Conservation (phyloP, 768 basidiomycete genomes). For the Asterophora parasitica region DNA sequence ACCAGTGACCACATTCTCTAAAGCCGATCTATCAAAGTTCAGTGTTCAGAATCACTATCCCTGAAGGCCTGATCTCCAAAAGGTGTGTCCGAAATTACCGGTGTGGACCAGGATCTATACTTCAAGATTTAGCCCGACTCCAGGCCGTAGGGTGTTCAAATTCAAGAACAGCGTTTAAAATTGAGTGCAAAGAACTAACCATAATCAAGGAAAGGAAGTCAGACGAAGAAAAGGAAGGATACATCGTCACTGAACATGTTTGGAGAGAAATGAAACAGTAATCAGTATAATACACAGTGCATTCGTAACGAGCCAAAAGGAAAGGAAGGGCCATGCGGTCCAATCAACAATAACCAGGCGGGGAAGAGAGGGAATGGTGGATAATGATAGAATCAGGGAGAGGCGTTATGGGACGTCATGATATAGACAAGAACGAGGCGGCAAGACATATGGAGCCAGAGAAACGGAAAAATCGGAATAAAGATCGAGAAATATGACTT, state of each 20-base stretch:
- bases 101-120: too few relatives aligned
- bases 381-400: constrained; percentile 5
- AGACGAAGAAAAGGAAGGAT: not conserved
- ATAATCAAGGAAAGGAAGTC: not conserved
- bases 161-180: too few relatives aligned
- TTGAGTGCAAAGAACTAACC: not conserved
- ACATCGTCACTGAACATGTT: not conserved
- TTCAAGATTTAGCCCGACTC: too few relatives aligned
- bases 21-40: too few relatives aligned
- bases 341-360: constrained; percentile 5
- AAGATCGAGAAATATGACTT: constrained; percentile 11
- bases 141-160: too few relatives aligned
- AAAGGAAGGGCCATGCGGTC: constrained; percentile 1
- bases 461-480: constrained; percentile 9
- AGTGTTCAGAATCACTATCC: too few relatives aligned
- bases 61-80: too few relatives aligned
- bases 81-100: too few relatives aligned
- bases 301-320: constrained; percentile 1
- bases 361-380: not conserved
- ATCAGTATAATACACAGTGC: constrained; percentile 10
- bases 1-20: too few relatives aligned
- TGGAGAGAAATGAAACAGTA: not conserved
- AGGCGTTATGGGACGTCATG: constrained; percentile 1
- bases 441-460: not conserved
- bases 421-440: constrained; percentile 1